phyloP scores from a whole-genome alignment of 495 filamentous ascomycete genomes.

The Daldinia caldariorum region DNA sequence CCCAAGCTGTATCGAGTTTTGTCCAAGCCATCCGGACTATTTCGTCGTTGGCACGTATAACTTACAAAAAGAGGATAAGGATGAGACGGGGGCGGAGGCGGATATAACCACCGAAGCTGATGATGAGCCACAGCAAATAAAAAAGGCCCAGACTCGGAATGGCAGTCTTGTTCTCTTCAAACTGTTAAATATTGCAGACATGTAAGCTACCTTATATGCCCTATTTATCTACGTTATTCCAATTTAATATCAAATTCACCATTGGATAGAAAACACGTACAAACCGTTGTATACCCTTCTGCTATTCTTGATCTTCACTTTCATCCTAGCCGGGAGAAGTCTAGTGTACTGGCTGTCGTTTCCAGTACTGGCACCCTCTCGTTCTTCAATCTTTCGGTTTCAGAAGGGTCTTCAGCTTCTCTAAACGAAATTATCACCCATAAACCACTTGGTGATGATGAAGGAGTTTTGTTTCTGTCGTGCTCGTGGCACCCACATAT shows the following conservation, averaged over 20 bases:
- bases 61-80: conserved; percentile 64
- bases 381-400: conserved; percentile 63
- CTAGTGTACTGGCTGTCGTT: conserved; percentile 70
- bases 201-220: conserved; percentile 59
- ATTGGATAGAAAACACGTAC: conserved; percentile 50
- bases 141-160: conserved; percentile 66
- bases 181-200: conserved; percentile 52
- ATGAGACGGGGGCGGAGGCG: conserved; percentile 15
- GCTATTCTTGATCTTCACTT: conserved; percentile 91
- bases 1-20: conserved; percentile 88
- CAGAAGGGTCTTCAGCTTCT: conserved; percentile 32
- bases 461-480: conserved; percentile 71
- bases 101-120: conserved; percentile 45
- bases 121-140: conserved; percentile 28
- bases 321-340: conserved; percentile 61
- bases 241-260: conserved; percentile 28
- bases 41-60: conserved; percentile 90
- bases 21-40: conserved; percentile 68
- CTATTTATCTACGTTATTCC: background rate
- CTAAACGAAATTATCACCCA: conserved; percentile 49
- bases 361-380: conserved; percentile 75
- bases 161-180: conserved; percentile 77
- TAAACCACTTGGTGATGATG: conserved; percentile 51
- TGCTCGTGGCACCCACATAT: conserved; percentile 73
- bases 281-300: conserved; percentile 66